Base-by-base conservation (phyloP, 2,329 filamentous ascomycete species). In the Fusarium sp. region DNA sequence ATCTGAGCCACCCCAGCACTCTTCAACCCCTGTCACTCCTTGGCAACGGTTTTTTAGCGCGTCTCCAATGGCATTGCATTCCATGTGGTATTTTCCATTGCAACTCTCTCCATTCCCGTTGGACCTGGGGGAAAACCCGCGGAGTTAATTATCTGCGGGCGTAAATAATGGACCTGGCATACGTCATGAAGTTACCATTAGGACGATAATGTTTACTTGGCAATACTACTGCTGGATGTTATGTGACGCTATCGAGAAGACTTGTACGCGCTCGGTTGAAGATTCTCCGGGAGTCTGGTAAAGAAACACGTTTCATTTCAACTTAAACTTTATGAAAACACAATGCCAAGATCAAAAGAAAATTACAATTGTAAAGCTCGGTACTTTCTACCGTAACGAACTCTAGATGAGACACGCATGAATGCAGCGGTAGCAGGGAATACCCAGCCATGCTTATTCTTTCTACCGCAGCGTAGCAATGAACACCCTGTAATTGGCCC, bases 41-140 rank as follows among this genome's bases (percentile, higher is more conserved):
- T 64, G 60, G 62, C 62, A 64, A 64, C 60, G 62, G 51, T 19
- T 58, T 48, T 26, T 16, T 37, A n/a, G 34, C 34, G 34, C 34
- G 18, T 37, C 34, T 12, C 34, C 18, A 37, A n/a, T 37, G 10
- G 34, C 18, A 37, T 37, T 37, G 34, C 18, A 37, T 37, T 37
- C 18, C 18, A 37, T n/a, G 18, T 37, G 34, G 34, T 37, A 37
- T 37, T 37, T 37, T 12, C n/a, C 34, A 37, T 37, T 55, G 50
- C n/a, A 42, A 60, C 50, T 45, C 11, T 28, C 34, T 21, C 45
- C 28, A 26, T 12, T 58, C 37, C 12, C 39, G 21, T 13, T 28
- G 34, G 10, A 25, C 6, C 19, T 53, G 18, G 10, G 19, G 11
- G 7, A 28, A 37, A 18, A 34, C 37, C 30, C 51, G 51, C 39